Conservation (phyloP, 2,329 filamentous ascomycete species). For the Cladophialophora carrionii region DNA sequence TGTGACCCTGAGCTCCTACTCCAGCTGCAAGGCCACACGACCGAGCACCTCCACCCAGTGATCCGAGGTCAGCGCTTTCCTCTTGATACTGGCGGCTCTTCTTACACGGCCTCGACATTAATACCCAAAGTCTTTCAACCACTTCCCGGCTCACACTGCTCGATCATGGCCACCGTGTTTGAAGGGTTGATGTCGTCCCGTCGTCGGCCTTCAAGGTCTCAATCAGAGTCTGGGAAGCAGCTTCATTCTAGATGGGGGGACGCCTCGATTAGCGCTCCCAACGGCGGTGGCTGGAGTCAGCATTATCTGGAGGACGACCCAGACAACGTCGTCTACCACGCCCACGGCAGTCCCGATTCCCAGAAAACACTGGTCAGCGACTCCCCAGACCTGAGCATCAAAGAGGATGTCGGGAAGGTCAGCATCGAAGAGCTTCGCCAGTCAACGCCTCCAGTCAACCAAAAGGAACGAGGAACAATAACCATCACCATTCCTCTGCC, state of each 20-base stretch:
- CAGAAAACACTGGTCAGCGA: conserved; percentile 33
- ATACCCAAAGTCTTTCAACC: not conserved
- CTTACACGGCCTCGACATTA: conserved; percentile 7
- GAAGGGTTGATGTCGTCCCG: conserved; percentile 28
- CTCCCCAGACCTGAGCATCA: conserved; percentile 25
- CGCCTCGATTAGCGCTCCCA: conserved; percentile 47
- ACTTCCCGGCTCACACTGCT: not conserved
- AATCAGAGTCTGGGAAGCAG: conserved; percentile 30
- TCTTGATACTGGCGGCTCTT: conserved; percentile 13
- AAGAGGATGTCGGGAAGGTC: conserved; percentile 15
- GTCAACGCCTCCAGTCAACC: conserved; percentile 20
- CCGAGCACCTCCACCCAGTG: conserved; percentile 8
- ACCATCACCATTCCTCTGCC: conserved; percentile 34
- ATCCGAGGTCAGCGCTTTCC: conserved; percentile 5
- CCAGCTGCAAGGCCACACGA: not conserved
- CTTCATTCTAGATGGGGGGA: conserved; percentile 49
- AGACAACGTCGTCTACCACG: conserved; percentile 18
- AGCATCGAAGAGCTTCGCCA: conserved; percentile 13
- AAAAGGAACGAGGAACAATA: conserved; percentile 30
- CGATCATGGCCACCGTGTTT: conserved; percentile 30
- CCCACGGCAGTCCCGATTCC: conserved; percentile 32
- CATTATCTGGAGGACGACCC: conserved; percentile 27
- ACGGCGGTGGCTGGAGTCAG: conserved; percentile 48
- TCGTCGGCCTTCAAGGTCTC: conserved; percentile 28
- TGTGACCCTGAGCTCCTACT: not conserved